phyloP scores from a whole-genome alignment of 768 basidiomycete species.

The Lactarius pseudohatsudake region DNA sequence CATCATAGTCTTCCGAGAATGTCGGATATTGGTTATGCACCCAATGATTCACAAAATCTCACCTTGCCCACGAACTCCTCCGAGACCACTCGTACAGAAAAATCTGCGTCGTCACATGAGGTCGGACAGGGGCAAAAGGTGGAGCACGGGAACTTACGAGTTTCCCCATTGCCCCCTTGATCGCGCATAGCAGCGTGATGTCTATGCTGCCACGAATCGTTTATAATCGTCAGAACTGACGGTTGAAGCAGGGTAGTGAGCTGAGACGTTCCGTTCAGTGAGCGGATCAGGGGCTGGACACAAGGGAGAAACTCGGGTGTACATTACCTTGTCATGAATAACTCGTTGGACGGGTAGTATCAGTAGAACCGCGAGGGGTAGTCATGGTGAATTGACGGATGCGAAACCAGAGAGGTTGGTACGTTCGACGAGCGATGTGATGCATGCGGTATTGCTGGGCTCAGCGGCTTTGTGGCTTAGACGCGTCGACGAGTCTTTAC shows the following conservation, averaged over 20 bases:
- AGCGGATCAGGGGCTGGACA: conserved; percentile 27
- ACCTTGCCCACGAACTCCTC: conserved; percentile 75
- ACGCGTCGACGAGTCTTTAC: conserved; percentile 6
- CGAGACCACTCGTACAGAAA: conserved; percentile 72
- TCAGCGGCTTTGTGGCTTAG: conserved; percentile 1
- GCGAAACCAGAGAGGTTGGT: conserved; percentile 22
- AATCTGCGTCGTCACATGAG: conserved; percentile 50
- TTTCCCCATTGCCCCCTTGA: conserved; percentile 69
- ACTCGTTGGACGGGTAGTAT: conserved; percentile 27
- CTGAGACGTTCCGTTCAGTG: conserved; percentile 41
- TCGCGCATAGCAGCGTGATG: conserved; percentile 82
- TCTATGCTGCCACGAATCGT: conserved; percentile 84
- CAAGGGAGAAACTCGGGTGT: not conserved
- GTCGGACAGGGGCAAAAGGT: conserved; percentile 12
- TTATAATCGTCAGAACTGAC: conserved; percentile 61
- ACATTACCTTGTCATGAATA: conserved; percentile 32
- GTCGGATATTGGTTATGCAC: conserved; percentile 20
- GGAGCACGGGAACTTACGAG: conserved; percentile 55
- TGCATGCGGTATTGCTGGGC: not conserved
- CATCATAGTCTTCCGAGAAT: conserved; percentile 55
- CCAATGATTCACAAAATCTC: conserved; percentile 27
- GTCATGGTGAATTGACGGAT: conserved; percentile 30
- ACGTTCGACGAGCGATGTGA: conserved; percentile 27
- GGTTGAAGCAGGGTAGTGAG: conserved; percentile 62
- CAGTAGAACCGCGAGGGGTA: conserved; percentile 16